phyloP scores from a whole-genome alignment of 1,139 yeast species.

The Magnusiomyces paraingens region DNA sequence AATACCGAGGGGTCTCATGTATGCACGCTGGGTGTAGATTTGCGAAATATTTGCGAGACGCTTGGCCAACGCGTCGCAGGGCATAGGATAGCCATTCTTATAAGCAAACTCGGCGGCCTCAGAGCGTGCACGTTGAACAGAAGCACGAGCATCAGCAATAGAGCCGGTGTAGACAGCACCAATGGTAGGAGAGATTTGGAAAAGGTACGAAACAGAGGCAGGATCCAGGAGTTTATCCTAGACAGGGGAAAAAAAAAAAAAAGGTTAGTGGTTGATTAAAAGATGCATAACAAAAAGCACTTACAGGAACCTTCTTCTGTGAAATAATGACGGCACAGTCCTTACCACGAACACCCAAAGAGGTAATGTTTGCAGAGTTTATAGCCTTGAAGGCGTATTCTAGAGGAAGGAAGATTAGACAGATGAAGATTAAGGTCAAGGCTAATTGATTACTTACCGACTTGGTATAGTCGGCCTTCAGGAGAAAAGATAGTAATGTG shows the following conservation, averaged over 20 bases:
- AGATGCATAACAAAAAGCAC: background rate
- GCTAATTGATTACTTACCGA: slow-evolving; percentile 38
- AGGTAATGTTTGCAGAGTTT: slow-evolving; percentile 84
- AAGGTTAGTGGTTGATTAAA: background rate
- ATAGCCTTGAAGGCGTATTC: slow-evolving; percentile 96
- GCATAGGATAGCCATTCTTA: slow-evolving; percentile 95
- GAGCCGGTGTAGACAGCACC: slow-evolving; percentile 96
- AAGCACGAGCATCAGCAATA: slow-evolving; percentile 92
- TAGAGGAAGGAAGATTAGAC: slow-evolving; percentile 7
- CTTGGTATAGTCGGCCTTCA: slow-evolving; percentile 95
- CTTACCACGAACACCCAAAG: slow-evolving; percentile 79
- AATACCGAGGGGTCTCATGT: slow-evolving; percentile 96
- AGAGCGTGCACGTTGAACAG: slow-evolving; percentile 80
- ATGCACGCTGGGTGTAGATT: slow-evolving; percentile 96
- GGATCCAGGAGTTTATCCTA: slow-evolving; percentile 82
- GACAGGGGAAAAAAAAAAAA: slow-evolving; percentile 9
- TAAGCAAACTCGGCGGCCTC: slow-evolving; percentile 95
- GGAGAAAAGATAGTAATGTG: slow-evolving; percentile 98
- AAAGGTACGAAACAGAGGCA: slow-evolving; percentile 74
- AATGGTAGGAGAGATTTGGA: slow-evolving; percentile 70
- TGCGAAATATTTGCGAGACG: slow-evolving; percentile 94
- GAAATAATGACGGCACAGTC: slow-evolving; percentile 87
- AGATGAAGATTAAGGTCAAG: background rate
- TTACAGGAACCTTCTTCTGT: slow-evolving; percentile 81
- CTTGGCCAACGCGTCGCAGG: slow-evolving; percentile 87